Conservation (phyloP, 305 asterid genomes). For the Solanum chacoense region DNA sequence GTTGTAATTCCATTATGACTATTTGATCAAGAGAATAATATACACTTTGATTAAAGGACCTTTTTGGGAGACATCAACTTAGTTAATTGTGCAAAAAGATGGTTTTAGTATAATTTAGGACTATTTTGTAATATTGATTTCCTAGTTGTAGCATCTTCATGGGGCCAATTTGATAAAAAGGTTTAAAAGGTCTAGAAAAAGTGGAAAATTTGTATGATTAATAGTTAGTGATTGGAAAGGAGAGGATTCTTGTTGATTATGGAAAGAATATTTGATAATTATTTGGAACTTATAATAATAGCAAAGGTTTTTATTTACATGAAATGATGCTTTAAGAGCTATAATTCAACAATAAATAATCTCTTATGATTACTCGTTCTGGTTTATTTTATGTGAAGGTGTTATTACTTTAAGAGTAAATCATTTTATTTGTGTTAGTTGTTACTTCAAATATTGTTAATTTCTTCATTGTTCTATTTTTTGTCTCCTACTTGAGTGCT, state of each 20-base stretch:
- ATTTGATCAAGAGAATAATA: neutral
- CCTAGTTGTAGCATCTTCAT: neutral
- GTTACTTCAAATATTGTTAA: neutral
- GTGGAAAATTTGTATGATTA: neutral
- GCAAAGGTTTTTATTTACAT: neutral
- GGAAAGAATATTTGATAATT: neutral
- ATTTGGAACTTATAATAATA: neutral
- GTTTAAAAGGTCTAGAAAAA: neutral
- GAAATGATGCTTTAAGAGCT: neutral
- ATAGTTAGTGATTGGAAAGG: neutral
- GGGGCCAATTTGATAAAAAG: neutral
- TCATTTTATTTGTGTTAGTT: neutral
- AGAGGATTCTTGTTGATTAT: neutral
- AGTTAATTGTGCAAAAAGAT: neutral
- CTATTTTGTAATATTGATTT: neutral
- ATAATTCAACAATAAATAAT: neutral
- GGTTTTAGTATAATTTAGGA: neutral
- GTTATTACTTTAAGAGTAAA: neutral
- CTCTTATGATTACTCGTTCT: neutral
- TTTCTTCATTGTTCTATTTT: neutral
- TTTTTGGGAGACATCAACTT: neutral
- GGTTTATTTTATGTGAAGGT: neutral
- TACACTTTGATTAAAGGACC: neutral
- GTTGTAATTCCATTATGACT: neutral
- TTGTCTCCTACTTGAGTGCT: too few relatives aligned